Evolutionary conservation across 163 green algal genomes (phyloP), one percentile per base, ranked within the genome.

Genomic region (Coccomyxa subellipsoidea): DNA sequence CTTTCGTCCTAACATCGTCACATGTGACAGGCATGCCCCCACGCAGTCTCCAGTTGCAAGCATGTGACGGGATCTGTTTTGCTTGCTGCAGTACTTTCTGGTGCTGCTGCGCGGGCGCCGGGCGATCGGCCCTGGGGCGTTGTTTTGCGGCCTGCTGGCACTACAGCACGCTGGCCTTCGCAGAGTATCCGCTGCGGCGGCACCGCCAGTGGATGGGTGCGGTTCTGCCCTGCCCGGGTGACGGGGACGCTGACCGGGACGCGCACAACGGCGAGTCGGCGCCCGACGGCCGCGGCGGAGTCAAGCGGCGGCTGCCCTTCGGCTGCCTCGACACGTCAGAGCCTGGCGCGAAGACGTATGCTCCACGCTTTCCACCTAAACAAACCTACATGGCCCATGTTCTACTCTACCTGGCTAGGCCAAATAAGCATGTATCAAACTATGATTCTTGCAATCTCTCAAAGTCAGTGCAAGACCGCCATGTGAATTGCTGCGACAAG

Each of bases 151-250:
- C 37, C 8, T 4, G 1, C 29, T 66, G 36, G 38, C 76, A 80
- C 76, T 59, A 38, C 29, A 10, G 21, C 31, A 35, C 15, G 8
- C 39, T 80, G 76, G 38, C 31, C 23, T 59, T 80, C 5, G 76
- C 76, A 27, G 76, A 80, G 39, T 23, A 69, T 38, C 76, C 76
- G 12, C 39, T 80, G 76, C 37, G 76, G 36, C 31, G 18, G 37
- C 76, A 80, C 76, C 36, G 76, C 15, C 21, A 70, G 3, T 80
- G 76, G 76, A 53, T 34, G 72, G 72, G 72, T 8, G 25, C 36
- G 25, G 36, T 78, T 8, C 29, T 78, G 36, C 72, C 72, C 36
- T 47, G 37, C 72, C 31, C 72, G 2, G 27, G 15, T 18, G 37
- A 31, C n/a, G 36, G 36, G 29, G 36, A 47, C 37, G 66, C 66